These are phyloP conservation scores for Aspergillus affinis DNA, from an alignment of 495 filamentous ascomycete species.

Conservation along the genomic window DNA sequence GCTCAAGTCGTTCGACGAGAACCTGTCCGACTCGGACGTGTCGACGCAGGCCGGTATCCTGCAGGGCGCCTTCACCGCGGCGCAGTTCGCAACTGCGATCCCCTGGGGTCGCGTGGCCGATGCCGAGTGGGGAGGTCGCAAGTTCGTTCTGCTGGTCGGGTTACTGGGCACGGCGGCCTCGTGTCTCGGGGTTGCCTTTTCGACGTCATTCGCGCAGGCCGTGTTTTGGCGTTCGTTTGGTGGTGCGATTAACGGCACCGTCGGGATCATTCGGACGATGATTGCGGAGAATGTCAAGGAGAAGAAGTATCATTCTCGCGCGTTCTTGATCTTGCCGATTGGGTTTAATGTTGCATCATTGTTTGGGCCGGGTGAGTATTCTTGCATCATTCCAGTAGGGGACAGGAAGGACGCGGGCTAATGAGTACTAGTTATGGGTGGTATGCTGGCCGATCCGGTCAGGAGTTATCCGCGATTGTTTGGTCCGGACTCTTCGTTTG, in stretches of 20 bases:
- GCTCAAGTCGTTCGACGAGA: slow-evolving; percentile 67
- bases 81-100: slow-evolving; percentile 84
- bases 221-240: slow-evolving; percentile 72
- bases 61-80: slow-evolving; percentile 75
- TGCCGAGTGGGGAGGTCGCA: slow-evolving; percentile 66
- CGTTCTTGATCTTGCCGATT: slow-evolving; percentile 70
- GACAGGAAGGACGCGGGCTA: slow-evolving; percentile 3
- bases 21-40: slow-evolving; percentile 65
- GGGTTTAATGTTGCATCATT: slow-evolving; percentile 78
- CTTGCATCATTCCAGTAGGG: neutral
- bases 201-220: slow-evolving; percentile 67
- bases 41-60: slow-evolving; percentile 76
- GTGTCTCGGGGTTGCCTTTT: slow-evolving; percentile 79
- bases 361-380: slow-evolving; percentile 60
- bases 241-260: slow-evolving; percentile 78
- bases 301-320: slow-evolving; percentile 65
- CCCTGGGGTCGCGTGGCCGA: slow-evolving; percentile 79
- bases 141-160: slow-evolving; percentile 75
- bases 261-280: slow-evolving; percentile 80
- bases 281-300: slow-evolving; percentile 77
- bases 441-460: slow-evolving; percentile 72
- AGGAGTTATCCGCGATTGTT: slow-evolving; percentile 66
- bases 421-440: slow-evolving; percentile 55
- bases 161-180: slow-evolving; percentile 69
- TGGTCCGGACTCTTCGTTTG: slow-evolving; percentile 53